Percentiles rank a stretch among this genome's conserved stretches.
phyloP scores from a whole-genome alignment of 805 yeast genomes.

The Suhomyces xylopsoci region DNA sequence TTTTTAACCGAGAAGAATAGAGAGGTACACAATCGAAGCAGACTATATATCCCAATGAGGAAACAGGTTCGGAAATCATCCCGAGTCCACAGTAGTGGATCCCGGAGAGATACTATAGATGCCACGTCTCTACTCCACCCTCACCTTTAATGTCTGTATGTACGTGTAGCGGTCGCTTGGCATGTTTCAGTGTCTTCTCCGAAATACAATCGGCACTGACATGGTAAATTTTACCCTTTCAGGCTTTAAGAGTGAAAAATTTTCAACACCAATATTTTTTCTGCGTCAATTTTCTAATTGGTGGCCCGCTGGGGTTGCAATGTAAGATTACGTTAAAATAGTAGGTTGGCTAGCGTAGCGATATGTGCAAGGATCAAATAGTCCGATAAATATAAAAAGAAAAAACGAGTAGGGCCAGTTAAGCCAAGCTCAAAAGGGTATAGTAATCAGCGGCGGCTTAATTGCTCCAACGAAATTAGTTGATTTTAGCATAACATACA shows the following conservation, averaged over 20 bases:
- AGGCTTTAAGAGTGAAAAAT: neutral
- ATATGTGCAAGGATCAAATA: neutral
- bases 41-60: neutral
- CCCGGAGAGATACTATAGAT: too few relatives aligned
- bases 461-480: too few relatives aligned
- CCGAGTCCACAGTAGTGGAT: neutral
- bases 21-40: neutral
- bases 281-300: conserved; percentile 12
- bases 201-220: neutral
- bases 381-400: neutral
- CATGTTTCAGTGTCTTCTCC: neutral
- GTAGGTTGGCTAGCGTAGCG: neutral
- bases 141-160: too few relatives aligned
- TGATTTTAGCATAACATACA: neutral
- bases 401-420: neutral
- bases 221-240: neutral
- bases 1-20: neutral
- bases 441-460: too few relatives aligned
- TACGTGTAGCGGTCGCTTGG: neutral
- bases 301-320: neutral
- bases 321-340: neutral
- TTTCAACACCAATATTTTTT: neutral
- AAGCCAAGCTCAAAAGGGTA: neutral
- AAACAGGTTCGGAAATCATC: neutral
- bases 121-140: too few relatives aligned